Percentiles rank a stretch among this genome's conserved stretches.
Evolutionary conservation across 2,329 filamentous ascomycete species (phyloP).

Genomic region (Fusarium sp.): DNA sequence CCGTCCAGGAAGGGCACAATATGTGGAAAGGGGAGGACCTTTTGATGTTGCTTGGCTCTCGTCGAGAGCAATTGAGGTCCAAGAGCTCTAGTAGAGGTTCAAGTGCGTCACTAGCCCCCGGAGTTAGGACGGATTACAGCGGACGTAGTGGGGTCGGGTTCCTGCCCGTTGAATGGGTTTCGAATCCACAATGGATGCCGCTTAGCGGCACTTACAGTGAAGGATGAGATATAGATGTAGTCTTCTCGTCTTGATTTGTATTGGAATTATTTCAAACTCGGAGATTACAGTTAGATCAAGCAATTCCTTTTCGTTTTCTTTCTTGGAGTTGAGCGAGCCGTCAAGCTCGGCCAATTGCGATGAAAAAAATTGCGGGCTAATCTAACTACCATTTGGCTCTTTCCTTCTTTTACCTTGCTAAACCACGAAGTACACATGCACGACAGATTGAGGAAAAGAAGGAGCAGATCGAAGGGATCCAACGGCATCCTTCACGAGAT

Average conservation of each 20-base stretch:
- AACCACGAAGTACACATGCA: background rate
- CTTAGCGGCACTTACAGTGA: conserved; percentile 10
- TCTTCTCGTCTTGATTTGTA: background rate
- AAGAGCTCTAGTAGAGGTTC: conserved; percentile 48
- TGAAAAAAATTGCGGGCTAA: background rate
- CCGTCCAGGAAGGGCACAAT: conserved; percentile 4
- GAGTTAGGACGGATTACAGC: conserved; percentile 47
- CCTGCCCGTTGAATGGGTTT: conserved; percentile 9
- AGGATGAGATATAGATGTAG: background rate
- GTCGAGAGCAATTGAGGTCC: conserved; percentile 43
- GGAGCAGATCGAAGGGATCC: background rate
- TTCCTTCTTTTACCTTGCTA: background rate
- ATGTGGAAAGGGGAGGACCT: background rate
- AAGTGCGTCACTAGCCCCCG: conserved; percentile 44
- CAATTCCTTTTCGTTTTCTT: background rate
- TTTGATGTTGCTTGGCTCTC: conserved; percentile 37
- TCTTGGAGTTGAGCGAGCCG: background rate
- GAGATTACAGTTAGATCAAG: background rate
- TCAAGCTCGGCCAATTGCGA: background rate
- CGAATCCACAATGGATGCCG: too few relatives aligned
- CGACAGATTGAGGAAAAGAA: background rate
- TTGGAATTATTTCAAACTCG: background rate
- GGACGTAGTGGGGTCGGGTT: conserved; percentile 46
- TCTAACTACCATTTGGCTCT: background rate
- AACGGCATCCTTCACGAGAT: too few relatives aligned